These are phyloP conservation scores for Leishmania guyanensis DNA, from an alignment of 208 protist species.

Conservation along the genomic window DNA sequence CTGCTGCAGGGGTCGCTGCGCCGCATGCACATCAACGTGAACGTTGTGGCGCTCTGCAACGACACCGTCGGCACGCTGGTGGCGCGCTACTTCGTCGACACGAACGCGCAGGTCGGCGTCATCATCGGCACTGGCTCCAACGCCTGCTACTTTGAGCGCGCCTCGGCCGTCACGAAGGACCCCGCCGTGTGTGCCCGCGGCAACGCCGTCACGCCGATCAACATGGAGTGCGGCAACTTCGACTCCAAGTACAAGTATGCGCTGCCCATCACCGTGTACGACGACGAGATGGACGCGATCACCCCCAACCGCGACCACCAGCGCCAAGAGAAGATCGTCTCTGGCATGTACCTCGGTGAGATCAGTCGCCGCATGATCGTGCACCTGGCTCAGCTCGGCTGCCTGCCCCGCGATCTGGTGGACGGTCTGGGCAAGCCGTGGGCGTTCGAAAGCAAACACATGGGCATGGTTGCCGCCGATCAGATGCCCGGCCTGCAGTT, in stretches of 20 bases:
- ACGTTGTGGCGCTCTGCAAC: constrained; percentile 89
- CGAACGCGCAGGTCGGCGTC: constrained; percentile 70
- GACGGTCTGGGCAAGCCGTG: constrained; percentile 44
- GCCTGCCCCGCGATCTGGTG: constrained; percentile 50
- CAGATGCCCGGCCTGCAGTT: constrained; percentile 75
- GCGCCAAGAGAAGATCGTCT: constrained; percentile 88
- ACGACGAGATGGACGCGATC: constrained; percentile 66
- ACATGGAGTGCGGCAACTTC: constrained; percentile 94
- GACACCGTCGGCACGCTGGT: constrained; percentile 93
- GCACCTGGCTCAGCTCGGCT: constrained; percentile 46
- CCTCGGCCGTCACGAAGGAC: constrained; percentile 77
- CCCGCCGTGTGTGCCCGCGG: constrained; percentile 49
- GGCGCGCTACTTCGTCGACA: constrained; percentile 72
- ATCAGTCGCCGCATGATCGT: constrained; percentile 70
- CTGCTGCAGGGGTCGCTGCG: constrained; percentile 81
- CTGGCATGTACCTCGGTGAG: constrained; percentile 93
- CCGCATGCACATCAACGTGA: constrained; percentile 65
- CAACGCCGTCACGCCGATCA: constrained; percentile 66
- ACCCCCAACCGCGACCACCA: constrained; percentile 73
- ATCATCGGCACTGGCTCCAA: constrained; percentile 93
- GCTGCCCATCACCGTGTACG: constrained; percentile 77
- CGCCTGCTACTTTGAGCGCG: constrained; percentile 90
- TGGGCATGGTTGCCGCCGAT: constrained; percentile 67
- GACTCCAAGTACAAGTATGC: constrained; percentile 77
- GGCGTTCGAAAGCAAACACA: constrained; percentile 61